phyloP scores from a whole-genome alignment of 148 eudicot species.

The Rhododendron molle region DNA sequence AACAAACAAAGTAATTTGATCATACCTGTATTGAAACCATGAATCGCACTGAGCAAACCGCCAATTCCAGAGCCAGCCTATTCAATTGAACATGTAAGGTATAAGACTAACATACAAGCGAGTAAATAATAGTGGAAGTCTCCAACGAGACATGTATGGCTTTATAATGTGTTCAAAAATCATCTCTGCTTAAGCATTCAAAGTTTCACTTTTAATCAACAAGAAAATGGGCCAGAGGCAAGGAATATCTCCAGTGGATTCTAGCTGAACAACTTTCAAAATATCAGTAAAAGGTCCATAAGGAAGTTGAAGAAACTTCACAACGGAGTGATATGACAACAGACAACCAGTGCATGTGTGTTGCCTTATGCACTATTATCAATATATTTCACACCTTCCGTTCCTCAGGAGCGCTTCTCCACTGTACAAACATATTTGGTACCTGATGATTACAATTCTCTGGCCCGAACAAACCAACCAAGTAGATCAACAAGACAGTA shows the following conservation, averaged over 20 bases:
- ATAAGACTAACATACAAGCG: not conserved
- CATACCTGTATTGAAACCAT: conserved; percentile 63
- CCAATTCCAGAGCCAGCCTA: conserved; percentile 84
- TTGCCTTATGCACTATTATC: not conserved
- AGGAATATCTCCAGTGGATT: not conserved
- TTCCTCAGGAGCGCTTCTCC: not conserved
- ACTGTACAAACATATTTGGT: not conserved
- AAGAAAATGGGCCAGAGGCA: conserved; percentile 2
- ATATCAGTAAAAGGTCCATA: not conserved
- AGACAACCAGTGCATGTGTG: not conserved
- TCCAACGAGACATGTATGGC: not conserved
- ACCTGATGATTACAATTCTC: not conserved
- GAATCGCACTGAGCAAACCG: conserved; percentile 71
- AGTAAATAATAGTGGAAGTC: not conserved
- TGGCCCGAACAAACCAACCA: not conserved
- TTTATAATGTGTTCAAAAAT: not conserved
- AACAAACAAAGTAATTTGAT: not conserved
- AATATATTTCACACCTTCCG: not conserved
- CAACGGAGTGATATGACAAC: not conserved
- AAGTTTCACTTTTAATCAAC: not conserved
- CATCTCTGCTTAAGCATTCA: not conserved
- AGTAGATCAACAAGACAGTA: not conserved
- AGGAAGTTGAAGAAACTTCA: not conserved
- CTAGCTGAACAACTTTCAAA: not conserved
- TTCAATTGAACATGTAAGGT: conserved; percentile 5